phyloP scores from a whole-genome alignment of 2,329 filamentous ascomycete species.

The Sclerotinia glacialis region DNA sequence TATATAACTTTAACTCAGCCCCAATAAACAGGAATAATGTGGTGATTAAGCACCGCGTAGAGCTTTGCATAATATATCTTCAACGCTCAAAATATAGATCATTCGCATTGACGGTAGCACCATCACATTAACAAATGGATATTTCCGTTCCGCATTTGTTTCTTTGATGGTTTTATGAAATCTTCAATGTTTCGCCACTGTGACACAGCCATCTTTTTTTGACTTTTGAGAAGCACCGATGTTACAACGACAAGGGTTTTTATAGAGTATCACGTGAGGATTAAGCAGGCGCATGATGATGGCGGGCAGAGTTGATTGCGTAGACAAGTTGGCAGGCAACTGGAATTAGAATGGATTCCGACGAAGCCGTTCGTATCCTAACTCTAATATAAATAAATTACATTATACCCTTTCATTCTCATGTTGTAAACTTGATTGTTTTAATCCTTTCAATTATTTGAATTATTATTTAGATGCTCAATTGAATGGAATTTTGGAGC shows the following conservation, averaged over 20 bases:
- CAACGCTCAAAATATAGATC: background rate
- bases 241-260: background rate
- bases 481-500: background rate
- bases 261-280: background rate
- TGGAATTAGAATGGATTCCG: conserved; percentile 19
- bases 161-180: conserved; percentile 20
- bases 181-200: conserved; percentile 20
- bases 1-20: background rate
- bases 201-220: conserved; percentile 20
- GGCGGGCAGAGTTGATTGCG: conserved; percentile 13
- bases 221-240: background rate
- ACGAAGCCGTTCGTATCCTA: conserved; percentile 19
- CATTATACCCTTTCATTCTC: background rate
- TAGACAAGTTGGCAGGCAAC: conserved; percentile 4
- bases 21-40: too few species aligned
- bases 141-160: background rate
- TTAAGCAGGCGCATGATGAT: background rate
- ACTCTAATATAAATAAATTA: background rate
- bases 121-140: background rate
- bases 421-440: background rate
- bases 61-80: background rate
- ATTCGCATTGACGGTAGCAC: background rate
- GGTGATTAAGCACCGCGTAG: background rate
- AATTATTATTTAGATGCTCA: background rate
- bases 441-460: background rate